Evolutionary conservation across 1,284 basidiomycete genomes (phyloP).

Genomic region (Leccinum colubrinum): DNA sequence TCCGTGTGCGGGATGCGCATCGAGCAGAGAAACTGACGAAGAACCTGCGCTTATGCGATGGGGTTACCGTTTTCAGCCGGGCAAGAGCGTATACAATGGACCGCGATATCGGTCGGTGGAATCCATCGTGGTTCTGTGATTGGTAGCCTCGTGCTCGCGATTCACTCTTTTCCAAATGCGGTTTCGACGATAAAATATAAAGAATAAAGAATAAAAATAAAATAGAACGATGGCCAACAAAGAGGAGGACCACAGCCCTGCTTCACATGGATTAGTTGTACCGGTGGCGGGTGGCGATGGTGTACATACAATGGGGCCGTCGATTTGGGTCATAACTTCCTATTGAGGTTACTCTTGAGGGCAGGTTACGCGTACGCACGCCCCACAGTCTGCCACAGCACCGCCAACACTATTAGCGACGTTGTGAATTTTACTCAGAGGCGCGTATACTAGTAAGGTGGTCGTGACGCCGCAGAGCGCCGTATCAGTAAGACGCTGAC

Average conservation of each 20-base stretch:
- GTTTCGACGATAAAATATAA: constrained; percentile 7
- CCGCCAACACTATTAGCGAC: constrained; percentile 15
- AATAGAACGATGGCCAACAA: constrained; percentile 11
- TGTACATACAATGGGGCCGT: constrained; percentile 28
- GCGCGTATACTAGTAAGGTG: neutral
- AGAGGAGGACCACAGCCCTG: constrained; percentile 19
- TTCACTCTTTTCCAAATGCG: constrained; percentile 10
- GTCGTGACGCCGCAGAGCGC: constrained; percentile 17
- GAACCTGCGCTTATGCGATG: constrained; percentile 3
- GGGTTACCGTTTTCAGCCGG: constrained; percentile 45
- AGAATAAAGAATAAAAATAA: neutral
- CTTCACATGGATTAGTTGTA: constrained; percentile 21
- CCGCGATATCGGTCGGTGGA: constrained; percentile 73
- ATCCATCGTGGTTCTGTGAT: constrained; percentile 57
- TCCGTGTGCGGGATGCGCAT: constrained; percentile 18
- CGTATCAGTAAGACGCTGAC: constrained; percentile 7
- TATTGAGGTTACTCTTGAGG: constrained; percentile 8
- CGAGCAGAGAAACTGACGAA: constrained; percentile 28
- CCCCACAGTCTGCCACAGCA: constrained; percentile 4
- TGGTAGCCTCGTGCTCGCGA: constrained; percentile 24
- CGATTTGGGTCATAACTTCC: constrained; percentile 12
- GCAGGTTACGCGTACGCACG: constrained; percentile 18
- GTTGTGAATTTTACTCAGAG: constrained; percentile 13
- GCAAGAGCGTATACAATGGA: constrained; percentile 86
- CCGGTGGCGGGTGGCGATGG: constrained; percentile 36